These are phyloP conservation scores for Clonostachys rhizophaga DNA, from an alignment of 2,329 filamentous ascomycete genomes.

Conservation along the genomic window DNA sequence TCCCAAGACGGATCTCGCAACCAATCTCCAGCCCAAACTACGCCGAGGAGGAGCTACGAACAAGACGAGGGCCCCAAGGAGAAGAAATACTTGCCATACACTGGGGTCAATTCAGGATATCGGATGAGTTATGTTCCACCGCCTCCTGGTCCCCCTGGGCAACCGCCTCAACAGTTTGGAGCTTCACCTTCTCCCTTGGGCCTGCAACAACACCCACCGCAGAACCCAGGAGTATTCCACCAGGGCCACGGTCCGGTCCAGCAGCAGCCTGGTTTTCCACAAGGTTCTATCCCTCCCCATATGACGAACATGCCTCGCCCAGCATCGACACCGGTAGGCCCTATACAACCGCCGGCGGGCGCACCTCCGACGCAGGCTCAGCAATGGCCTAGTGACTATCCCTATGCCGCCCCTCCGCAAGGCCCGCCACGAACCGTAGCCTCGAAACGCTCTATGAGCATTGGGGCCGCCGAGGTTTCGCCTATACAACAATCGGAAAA, in stretches of 20 bases:
- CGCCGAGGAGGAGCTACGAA: not conserved
- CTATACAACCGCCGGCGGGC: not conserved
- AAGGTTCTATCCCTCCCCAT: not conserved
- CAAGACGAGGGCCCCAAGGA: not conserved
- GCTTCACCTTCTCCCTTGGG: not conserved
- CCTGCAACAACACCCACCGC: not conserved
- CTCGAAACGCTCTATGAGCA: not conserved
- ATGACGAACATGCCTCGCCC: not conserved
- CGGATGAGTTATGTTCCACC: no score
- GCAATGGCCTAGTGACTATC: not conserved
- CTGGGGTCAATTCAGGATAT: not conserved
- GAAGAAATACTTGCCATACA: not conserved
- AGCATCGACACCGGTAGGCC: no score
- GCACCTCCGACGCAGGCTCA: not conserved
- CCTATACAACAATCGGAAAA: conserved; percentile 15
- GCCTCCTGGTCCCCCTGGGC: no score
- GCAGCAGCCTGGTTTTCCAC: not conserved
- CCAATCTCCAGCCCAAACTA: not conserved
- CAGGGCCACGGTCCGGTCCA: not conserved
- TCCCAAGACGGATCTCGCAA: no score
- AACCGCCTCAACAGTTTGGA: not conserved
- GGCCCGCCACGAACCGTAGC: no score
- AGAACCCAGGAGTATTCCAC: not conserved
- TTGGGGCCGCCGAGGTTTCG: conserved; percentile 14
- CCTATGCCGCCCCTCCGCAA: no score